These are phyloP conservation scores for Thecaphora thlaspeos DNA, from an alignment of 1,284 basidiomycete species.

Conservation along the genomic window DNA sequence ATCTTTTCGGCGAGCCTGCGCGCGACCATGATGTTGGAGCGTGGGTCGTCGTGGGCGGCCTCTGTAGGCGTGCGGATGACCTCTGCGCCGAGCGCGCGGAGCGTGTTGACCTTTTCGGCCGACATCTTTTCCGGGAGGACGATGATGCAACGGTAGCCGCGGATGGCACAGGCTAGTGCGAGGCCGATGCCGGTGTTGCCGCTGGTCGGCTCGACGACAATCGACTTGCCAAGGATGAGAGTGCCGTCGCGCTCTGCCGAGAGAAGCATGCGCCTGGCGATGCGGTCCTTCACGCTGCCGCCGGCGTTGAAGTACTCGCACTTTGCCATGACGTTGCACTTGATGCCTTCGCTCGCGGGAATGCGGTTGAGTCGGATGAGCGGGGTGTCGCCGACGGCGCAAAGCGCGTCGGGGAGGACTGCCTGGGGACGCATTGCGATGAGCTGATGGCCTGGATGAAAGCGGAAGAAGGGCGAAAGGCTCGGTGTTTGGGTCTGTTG, in stretches of 20 bases:
- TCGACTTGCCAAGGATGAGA: slow-evolving; percentile 81
- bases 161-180: slow-evolving; percentile 79
- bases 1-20: slow-evolving; percentile 74
- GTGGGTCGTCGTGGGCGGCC: slow-evolving; percentile 78
- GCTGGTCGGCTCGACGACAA: slow-evolving; percentile 83
- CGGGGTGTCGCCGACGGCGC: slow-evolving; percentile 85
- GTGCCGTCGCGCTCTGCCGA: slow-evolving; percentile 82
- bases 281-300: slow-evolving; percentile 92
- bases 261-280: slow-evolving; percentile 83
- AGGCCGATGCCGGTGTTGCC: slow-evolving; percentile 81
- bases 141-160: slow-evolving; percentile 78
- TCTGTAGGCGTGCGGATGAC: slow-evolving; percentile 92
- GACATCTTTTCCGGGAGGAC: slow-evolving; percentile 94
- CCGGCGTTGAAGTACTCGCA: slow-evolving; percentile 87
- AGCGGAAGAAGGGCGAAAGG: neutral
- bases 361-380: slow-evolving; percentile 82
- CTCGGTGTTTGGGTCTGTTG: neutral
- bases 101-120: slow-evolving; percentile 86
- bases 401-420: slow-evolving; percentile 64
- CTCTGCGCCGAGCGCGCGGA: slow-evolving; percentile 87
- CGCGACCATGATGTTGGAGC: slow-evolving; percentile 87
- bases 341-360: slow-evolving; percentile 71
- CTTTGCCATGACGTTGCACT: slow-evolving; percentile 91
- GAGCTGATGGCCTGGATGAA: too few species aligned
- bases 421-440: slow-evolving; percentile 34